phyloP scores from a whole-genome alignment of 805 yeast species.

The Yarrowia sp. region DNA sequence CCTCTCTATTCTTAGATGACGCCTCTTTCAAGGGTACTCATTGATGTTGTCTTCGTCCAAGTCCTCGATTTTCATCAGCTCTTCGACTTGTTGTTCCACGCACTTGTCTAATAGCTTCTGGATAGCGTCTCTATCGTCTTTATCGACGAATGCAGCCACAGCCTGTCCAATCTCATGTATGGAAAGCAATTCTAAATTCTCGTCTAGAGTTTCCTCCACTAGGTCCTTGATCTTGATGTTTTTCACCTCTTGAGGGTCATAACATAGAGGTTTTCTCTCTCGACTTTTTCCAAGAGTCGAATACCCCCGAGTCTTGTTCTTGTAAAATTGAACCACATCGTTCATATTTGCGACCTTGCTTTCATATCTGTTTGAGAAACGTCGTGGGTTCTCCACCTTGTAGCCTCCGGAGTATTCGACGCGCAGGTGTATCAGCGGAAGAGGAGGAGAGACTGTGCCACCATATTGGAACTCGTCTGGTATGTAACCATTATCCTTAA shows the following conservation, averaged over 20 bases:
- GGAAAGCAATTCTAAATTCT: constrained; percentile 64
- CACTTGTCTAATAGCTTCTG: constrained; percentile 42
- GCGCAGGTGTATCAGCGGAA: constrained; percentile 76
- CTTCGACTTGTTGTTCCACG: constrained; percentile 31
- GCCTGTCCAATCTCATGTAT: constrained; percentile 73
- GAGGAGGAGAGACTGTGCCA: constrained; percentile 45
- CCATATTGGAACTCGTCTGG: constrained; percentile 24
- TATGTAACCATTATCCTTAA: constrained; percentile 32
- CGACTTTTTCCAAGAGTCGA: no score
- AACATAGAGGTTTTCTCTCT: no score
- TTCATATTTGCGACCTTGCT: constrained; percentile 87
- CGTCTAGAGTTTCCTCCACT: constrained; percentile 58
- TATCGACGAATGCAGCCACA: constrained; percentile 66
- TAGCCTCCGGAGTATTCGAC: constrained; percentile 90
- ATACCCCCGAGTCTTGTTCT: constrained; percentile 41
- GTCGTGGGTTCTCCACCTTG: constrained; percentile 87
- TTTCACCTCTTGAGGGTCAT: no score
- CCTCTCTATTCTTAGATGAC: no score
- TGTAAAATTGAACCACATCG: constrained; percentile 71
- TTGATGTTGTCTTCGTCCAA: background rate
- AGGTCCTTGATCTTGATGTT: constrained; percentile 58
- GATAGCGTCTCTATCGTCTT: constrained; percentile 74
- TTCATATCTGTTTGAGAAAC: constrained; percentile 86
- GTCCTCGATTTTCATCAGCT: constrained; percentile 27
- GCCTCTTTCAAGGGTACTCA: no score